Conservation (phyloP, 2,329 filamentous ascomycete species). For the Mycocentrospora acerina region DNA sequence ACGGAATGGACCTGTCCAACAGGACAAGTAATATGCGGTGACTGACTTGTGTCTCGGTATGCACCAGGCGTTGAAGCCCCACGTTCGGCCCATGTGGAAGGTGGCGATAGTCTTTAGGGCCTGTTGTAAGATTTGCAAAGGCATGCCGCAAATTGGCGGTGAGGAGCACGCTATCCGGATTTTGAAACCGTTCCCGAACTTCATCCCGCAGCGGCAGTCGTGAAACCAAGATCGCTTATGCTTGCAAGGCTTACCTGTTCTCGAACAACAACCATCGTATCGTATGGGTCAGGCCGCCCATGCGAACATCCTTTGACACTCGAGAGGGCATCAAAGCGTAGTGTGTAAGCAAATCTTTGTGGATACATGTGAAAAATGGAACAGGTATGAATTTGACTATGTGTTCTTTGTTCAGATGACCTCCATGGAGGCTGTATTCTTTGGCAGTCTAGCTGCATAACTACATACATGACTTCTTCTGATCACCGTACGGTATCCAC, state of each 20-base stretch:
- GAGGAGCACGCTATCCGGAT: background rate
- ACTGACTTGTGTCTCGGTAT: conserved; percentile 10
- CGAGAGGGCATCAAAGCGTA: too few relatives aligned
- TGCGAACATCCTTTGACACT: too few relatives aligned
- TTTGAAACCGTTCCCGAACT: too few relatives aligned
- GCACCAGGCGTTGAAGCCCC: background rate
- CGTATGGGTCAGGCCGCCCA: too few relatives aligned
- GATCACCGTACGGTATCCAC: background rate
- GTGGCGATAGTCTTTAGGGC: conserved; percentile 3
- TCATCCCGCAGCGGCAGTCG: background rate
- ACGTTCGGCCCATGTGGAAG: conserved; percentile 1
- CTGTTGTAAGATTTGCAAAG: conserved; percentile 2
- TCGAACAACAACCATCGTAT: too few relatives aligned
- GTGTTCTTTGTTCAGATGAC: too few relatives aligned
- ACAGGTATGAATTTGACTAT: too few relatives aligned
- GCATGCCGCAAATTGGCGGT: background rate
- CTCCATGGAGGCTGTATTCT: background rate
- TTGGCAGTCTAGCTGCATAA: background rate
- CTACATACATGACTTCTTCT: conserved; percentile 9
- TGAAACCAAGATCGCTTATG: background rate
- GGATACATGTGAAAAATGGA: background rate
- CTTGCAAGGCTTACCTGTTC: background rate
- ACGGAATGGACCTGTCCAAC: conserved; percentile 13
- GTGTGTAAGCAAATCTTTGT: too few relatives aligned
- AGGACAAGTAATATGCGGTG: conserved; percentile 11